Evolutionary conservation across 2,329 filamentous ascomycete species (phyloP), one percentile per base, ranked within the genome.

Genomic region (Ambrosiella xylebori): DNA sequence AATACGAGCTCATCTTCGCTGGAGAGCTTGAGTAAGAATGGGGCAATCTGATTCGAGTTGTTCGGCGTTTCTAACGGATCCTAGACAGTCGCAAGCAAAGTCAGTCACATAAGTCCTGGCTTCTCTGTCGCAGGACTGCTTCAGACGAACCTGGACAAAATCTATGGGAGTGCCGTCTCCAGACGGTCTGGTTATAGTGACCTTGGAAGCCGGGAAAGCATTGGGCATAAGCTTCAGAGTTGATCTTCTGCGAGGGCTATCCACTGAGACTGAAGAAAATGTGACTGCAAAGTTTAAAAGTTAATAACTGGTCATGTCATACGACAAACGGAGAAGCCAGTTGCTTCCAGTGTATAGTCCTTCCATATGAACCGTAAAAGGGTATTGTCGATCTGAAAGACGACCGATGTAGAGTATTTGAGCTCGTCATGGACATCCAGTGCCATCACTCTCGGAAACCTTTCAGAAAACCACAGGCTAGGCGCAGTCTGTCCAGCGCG

Each of bases 1-100:
- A 98, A 95, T 63, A 82, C 81, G 57, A 98, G 81, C 64, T 98
- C 93, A 64, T 97, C 93, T 64, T 95, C 89, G 71, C 90, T 93
- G 64, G 76, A 80, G 51, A 98, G 74, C 67, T 94, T 93, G 59
- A 97, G 75, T 55, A 98, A 79, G 69, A 97, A 95, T 61, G 56
- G 37, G 4, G 45, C 52, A 15, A 27, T 36, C 56, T 52, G 57
- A 17, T 53, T 38, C 36, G 36, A 45, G 64, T 13, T 63, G 54
- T 54, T 57, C 39, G 38, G 41, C 12, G 38, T 37, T 27, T 54
- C 52, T 15, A 41, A 38, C 37, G 57, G 41, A 35, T 58, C 55
- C 55, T 57, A 19, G 36, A 27, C 11, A 49, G 7, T 17, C 17
- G 36, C 8, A 27, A 27, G 27, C 27, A 55, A 44, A 55, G 37